phyloP scores from a whole-genome alignment of 345 rosid species.

The Hirschfeldia incana region DNA sequence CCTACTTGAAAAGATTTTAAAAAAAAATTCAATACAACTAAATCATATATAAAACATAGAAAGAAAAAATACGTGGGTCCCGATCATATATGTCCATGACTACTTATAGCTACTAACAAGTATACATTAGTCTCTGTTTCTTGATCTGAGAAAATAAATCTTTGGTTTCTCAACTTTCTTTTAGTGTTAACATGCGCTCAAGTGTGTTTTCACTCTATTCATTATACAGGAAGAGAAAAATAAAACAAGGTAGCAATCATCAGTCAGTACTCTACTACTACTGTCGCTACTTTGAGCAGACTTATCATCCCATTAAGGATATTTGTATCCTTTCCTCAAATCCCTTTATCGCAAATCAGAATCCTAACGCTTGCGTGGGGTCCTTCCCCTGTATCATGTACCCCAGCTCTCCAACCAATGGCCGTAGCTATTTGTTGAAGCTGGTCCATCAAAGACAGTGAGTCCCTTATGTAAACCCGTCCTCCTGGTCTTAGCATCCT shows the following conservation, averaged over 20 bases:
- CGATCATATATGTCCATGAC: background rate
- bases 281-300: conserved; percentile 27
- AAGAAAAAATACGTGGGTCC: background rate
- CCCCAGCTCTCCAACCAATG: conserved; percentile 50
- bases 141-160: background rate
- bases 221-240: conserved; percentile 27
- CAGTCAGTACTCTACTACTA: conserved; percentile 7
- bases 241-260: conserved; percentile 13
- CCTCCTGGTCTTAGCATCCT: conserved; percentile 63
- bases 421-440: conserved; percentile 52
- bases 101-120: background rate
- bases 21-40: too few species aligned
- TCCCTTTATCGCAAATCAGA: conserved; percentile 57
- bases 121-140: background rate
- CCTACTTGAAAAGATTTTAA: too few species aligned
- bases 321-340: conserved; percentile 15
- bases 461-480: conserved; percentile 54
- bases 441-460: conserved; percentile 49
- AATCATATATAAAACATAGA: background rate
- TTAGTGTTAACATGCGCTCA: background rate
- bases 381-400: conserved; percentile 59
- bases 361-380: conserved; percentile 66
- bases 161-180: background rate
- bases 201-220: background rate
- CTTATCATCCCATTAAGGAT: conserved; percentile 17